These are phyloP conservation scores for Phalaenopsis aphrodite DNA, from an alignment of 106 monocot species.

Conservation along the genomic window DNA sequence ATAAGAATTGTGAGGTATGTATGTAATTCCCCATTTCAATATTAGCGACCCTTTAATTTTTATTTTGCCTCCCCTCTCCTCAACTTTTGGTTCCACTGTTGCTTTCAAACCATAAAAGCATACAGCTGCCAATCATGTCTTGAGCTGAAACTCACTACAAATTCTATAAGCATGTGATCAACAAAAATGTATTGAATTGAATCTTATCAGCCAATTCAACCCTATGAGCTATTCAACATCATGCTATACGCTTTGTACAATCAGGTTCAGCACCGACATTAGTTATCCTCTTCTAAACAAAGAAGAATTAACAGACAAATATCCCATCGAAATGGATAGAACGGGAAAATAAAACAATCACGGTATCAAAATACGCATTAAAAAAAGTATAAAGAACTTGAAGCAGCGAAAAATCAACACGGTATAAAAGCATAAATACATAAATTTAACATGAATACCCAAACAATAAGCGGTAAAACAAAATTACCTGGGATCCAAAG, in stretches of 20 bases:
- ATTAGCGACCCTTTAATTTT: too few relatives aligned
- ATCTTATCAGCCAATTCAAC: not conserved
- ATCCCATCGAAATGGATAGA: not conserved
- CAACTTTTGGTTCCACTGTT: too few relatives aligned
- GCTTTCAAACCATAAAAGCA: too few relatives aligned
- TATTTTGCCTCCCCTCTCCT: too few relatives aligned
- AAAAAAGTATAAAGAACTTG: not conserved
- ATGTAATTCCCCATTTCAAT: too few relatives aligned
- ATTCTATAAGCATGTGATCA: not conserved
- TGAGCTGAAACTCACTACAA: not conserved
- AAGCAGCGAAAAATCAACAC: not conserved
- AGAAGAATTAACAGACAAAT: not conserved
- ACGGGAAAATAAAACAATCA: not conserved
- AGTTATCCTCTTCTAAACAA: not conserved
- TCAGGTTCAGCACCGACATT: not conserved
- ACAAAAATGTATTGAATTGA: not conserved
- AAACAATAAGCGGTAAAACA: not conserved
- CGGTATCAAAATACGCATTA: not conserved
- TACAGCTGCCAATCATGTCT: too few relatives aligned
- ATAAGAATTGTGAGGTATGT: too few relatives aligned
- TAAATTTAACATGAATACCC: not conserved
- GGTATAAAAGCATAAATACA: too few relatives aligned
- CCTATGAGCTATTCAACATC: not conserved
- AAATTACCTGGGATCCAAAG: slow-evolving; percentile 27
- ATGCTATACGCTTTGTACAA: not conserved